Base-by-base conservation (phyloP, 768 basidiomycete genomes). In the Podaxis pistillaris region DNA sequence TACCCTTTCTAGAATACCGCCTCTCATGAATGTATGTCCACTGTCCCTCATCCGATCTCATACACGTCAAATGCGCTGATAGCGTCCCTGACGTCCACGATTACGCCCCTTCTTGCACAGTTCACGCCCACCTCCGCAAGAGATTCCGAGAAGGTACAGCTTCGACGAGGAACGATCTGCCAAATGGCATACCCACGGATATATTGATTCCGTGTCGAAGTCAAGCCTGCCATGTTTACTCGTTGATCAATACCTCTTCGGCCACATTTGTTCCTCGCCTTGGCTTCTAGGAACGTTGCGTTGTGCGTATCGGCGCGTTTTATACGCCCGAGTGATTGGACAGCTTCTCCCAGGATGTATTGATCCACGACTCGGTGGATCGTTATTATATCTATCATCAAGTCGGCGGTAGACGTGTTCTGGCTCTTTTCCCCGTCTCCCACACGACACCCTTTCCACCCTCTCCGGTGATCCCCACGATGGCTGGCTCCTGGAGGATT, bases 151-250 rank as follows among this genome's bases (percentile, higher is more conserved):
- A 13, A 24, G 19, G 11, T 9, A 11, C 13, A 28, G 2, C 24
- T 26, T 56, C 41, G 8, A 47, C 46, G 13, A 58, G 51, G 49
- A 30, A 60, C 59, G 38, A 60, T 41, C 59, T 60, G 59, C 37
- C 59, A 60, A 40, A 41, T 37, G 49, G 8, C 41, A 37, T 55
- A 28, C 37, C 54, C 33, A 22, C 26, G 22, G 9, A 50, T 50
- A 19, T 28, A 50, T 50, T 37, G n/a, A 26, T 38, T 33, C 19
- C 19, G n/a, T n/a, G 37, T 55, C 54, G 37, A 38, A 38, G 37
- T 22, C 44, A 38, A 38, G n/a, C 19, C 2, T 38, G 19, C 6
- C 37, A 37, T 11, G 4, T 12, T 38, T 12, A 55, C 2, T 19
- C 33, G 19, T 19, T 55, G 54, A 54, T 55, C 54, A 8, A 37